phyloP scores from a whole-genome alignment of 208 protist species.

The Trypanosoma platydactyli region DNA sequence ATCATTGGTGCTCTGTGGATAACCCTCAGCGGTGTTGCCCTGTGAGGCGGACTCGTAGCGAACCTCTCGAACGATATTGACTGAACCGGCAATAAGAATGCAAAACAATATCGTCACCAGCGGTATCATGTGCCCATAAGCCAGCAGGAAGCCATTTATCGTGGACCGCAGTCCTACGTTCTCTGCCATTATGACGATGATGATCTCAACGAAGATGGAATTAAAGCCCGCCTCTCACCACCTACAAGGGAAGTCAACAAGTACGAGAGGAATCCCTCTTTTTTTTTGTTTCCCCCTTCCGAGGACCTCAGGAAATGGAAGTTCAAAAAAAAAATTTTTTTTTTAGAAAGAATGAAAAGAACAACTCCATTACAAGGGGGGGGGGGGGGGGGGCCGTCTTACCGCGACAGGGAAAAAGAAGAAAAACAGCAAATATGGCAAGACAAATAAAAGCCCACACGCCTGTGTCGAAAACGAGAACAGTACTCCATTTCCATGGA shows the following conservation, averaged over 20 bases:
- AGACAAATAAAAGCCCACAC: not conserved
- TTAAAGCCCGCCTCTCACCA: too few relatives aligned
- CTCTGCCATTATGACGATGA: not conserved
- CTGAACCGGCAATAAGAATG: slow-evolving; percentile 31
- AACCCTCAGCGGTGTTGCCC: slow-evolving; percentile 8
- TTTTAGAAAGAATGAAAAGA: too few relatives aligned
- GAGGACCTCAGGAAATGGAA: too few relatives aligned
- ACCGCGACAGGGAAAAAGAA: too few relatives aligned
- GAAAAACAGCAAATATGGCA: too few relatives aligned
- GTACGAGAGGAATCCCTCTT: too few relatives aligned
- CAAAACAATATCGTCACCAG: slow-evolving; percentile 33
- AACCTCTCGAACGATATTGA: slow-evolving; percentile 39
- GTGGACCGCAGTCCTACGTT: not conserved
- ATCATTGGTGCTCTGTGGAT: slow-evolving; percentile 5
- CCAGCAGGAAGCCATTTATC: slow-evolving; percentile 32
- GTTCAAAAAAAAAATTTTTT: too few relatives aligned
- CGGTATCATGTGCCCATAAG: slow-evolving; percentile 43
- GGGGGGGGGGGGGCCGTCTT: too few relatives aligned
- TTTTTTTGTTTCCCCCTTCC: too few relatives aligned
- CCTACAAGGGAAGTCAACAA: too few relatives aligned
- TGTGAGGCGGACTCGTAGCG: slow-evolving; percentile 9
- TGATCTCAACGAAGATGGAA: too few relatives aligned
- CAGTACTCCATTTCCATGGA: not conserved
- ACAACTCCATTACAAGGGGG: too few relatives aligned
- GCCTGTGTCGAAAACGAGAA: not conserved